These are phyloP conservation scores for Pisolithus orientalis DNA, from an alignment of 768 basidiomycete species.

Conservation along the genomic window DNA sequence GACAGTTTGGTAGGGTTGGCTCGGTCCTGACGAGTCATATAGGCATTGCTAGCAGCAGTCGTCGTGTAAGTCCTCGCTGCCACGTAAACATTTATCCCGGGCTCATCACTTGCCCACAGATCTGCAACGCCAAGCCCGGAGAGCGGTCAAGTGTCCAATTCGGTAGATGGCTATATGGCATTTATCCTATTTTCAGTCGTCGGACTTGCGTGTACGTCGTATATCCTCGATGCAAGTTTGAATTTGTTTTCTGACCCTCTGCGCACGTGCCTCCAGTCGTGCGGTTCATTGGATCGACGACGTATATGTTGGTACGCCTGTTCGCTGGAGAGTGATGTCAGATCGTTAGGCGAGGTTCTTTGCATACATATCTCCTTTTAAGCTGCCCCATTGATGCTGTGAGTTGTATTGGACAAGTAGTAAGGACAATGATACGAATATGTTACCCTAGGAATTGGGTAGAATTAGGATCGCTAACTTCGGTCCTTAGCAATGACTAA, in stretches of 20 bases:
- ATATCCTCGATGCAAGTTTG: neutral
- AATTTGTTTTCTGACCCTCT: neutral
- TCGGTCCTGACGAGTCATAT: conserved; percentile 7
- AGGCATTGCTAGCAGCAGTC: conserved; percentile 68
- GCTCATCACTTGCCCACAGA: conserved; percentile 2
- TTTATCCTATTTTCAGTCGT: conserved; percentile 87
- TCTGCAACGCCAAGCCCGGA: conserved; percentile 46
- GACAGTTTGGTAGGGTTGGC: conserved; percentile 19
- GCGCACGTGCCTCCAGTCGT: conserved; percentile 44
- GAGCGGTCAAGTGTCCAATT: conserved; percentile 37
- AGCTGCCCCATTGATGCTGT: too few species aligned
- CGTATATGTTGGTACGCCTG: conserved; percentile 78
- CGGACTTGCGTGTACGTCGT: conserved; percentile 71
- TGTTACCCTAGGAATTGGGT: too few species aligned
- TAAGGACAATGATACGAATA: too few species aligned
- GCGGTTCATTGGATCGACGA: conserved; percentile 75
- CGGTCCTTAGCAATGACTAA: too few species aligned
- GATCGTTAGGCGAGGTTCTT: neutral
- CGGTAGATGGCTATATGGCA: conserved; percentile 83
- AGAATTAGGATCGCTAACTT: too few species aligned
- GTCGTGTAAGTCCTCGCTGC: conserved; percentile 51
- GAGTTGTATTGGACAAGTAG: too few species aligned
- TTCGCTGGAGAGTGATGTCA: conserved; percentile 76
- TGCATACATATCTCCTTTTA: too few species aligned
- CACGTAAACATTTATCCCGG: neutral